Evolutionary conservation across 805 yeast genomes (phyloP).

Genomic region (Martiniozyma abietophila): DNA sequence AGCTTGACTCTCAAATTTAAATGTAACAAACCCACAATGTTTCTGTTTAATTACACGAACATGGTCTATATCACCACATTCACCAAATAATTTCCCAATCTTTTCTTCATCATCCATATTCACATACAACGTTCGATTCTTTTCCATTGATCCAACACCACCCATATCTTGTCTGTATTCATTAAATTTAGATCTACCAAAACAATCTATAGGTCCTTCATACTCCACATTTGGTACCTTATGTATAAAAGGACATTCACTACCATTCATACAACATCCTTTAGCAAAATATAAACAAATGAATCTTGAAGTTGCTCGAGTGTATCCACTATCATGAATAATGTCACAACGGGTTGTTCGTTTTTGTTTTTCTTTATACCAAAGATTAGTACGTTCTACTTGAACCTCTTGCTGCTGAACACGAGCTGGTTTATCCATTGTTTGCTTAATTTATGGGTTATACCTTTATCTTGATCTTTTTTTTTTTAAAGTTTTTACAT

Average conservation of each 20-base stretch:
- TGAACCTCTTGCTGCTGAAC: too few species aligned
- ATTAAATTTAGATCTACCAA: slow-evolving; percentile 81
- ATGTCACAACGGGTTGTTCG: slow-evolving; percentile 44
- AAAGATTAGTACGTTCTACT: too few species aligned
- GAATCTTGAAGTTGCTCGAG: slow-evolving; percentile 45
- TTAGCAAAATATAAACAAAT: slow-evolving; percentile 83
- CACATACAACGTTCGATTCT: slow-evolving; percentile 17
- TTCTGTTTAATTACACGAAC: slow-evolving; percentile 51
- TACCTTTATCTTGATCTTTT: too few species aligned
- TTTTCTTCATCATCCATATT: slow-evolving; percentile 28
- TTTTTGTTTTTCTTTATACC: too few species aligned
- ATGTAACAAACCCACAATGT: slow-evolving; percentile 75
- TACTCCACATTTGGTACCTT: slow-evolving; percentile 53
- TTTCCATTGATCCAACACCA: slow-evolving; percentile 76
- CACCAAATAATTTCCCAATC: slow-evolving; percentile 46
- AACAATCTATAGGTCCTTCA: slow-evolving; percentile 70
- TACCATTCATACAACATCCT: slow-evolving; percentile 79
- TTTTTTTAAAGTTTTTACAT: too few species aligned
- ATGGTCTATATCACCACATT: slow-evolving; percentile 69
- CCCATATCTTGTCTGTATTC: slow-evolving; percentile 88
- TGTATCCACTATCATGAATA: slow-evolving; percentile 61
- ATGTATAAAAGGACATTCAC: slow-evolving; percentile 68
- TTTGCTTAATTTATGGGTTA: too few species aligned
- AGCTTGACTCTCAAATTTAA: slow-evolving; percentile 57
- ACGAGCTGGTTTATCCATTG: too few species aligned